phyloP scores from a whole-genome alignment of 306 rosid species.

The Fragaria nilgerrensis region DNA sequence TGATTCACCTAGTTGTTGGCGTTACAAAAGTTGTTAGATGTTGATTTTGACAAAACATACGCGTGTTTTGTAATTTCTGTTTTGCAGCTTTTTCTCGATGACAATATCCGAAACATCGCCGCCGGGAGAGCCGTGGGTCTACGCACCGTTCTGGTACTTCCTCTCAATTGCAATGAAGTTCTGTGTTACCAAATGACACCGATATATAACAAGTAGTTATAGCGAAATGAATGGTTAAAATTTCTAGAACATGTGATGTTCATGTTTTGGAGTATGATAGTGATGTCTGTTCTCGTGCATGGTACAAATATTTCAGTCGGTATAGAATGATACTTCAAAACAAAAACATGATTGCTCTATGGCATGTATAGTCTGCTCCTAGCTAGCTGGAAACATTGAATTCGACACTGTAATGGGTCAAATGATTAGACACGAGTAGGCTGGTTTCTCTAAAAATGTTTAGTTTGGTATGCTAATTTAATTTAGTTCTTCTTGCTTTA shows the following conservation, averaged over 20 bases:
- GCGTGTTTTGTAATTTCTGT: background rate
- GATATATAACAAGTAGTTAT: background rate
- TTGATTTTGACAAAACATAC: background rate
- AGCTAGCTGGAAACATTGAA: too few species aligned
- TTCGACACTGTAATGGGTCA: background rate
- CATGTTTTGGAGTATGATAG: background rate
- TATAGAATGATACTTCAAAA: background rate
- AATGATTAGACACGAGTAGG: background rate
- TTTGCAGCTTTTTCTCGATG: constrained; percentile 74
- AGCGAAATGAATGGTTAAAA: background rate
- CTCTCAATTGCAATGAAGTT: background rate
- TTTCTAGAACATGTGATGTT: background rate
- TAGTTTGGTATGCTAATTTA: too few species aligned
- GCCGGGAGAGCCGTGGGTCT: constrained; percentile 77
- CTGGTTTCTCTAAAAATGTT: too few species aligned
- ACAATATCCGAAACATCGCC: constrained; percentile 55
- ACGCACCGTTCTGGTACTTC: constrained; percentile 49
- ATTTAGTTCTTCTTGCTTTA: background rate
- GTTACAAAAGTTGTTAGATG: background rate
- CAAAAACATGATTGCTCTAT: background rate
- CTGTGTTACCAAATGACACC: background rate
- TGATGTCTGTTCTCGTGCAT: background rate
- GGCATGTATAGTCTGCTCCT: background rate
- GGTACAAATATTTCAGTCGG: background rate
- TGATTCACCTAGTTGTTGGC: too few species aligned